phyloP scores from a whole-genome alignment of 352 stramenopile species.

The Phytophthora pinifolia region DNA sequence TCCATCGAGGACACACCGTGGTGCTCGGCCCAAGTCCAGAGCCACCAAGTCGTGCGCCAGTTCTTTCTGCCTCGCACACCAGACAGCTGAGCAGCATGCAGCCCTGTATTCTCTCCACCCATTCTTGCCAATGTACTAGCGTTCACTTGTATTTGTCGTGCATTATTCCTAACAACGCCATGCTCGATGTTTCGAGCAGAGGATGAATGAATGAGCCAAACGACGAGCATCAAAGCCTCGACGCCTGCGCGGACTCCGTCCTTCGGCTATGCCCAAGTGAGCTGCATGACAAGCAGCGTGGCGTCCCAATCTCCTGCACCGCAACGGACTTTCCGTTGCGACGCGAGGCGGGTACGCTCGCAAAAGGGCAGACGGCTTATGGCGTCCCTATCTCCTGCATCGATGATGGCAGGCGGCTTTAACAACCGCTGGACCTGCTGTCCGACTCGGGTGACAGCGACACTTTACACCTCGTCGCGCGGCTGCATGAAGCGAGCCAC shows the following conservation, averaged over 20 bases:
- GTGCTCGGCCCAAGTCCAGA: constrained; percentile 32
- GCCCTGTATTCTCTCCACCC: too few relatives aligned
- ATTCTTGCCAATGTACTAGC: not conserved
- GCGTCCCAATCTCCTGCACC: constrained; percentile 29
- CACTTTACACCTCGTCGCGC: constrained; percentile 23
- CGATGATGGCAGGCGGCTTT: constrained; percentile 20
- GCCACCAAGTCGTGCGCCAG: constrained; percentile 24
- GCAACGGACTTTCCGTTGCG: constrained; percentile 6
- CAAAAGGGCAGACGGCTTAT: constrained; percentile 20
- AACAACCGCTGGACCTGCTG: too few relatives aligned
- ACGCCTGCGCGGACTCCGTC: constrained; percentile 25
- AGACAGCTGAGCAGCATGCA: constrained; percentile 1
- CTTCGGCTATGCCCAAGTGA: constrained; percentile 20
- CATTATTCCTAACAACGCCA: constrained; percentile 15
- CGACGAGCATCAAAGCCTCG: constrained; percentile 23
- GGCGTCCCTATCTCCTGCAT: constrained; percentile 31
- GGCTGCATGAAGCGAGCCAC: constrained; percentile 34
- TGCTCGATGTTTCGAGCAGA: constrained; percentile 5
- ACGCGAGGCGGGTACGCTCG: constrained; percentile 30
- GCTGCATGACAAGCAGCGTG: constrained; percentile 31
- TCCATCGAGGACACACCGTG: constrained; percentile 20
- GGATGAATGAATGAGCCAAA: constrained; percentile 15
- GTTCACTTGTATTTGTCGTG: constrained; percentile 17
- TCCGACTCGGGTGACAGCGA: not conserved
- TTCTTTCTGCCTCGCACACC: constrained; percentile 21